Percentiles rank a stretch among this genome's conserved stretches.
Evolutionary conservation across 106 monocot genomes (phyloP).

Genomic region (Dendrobium huoshanense): DNA sequence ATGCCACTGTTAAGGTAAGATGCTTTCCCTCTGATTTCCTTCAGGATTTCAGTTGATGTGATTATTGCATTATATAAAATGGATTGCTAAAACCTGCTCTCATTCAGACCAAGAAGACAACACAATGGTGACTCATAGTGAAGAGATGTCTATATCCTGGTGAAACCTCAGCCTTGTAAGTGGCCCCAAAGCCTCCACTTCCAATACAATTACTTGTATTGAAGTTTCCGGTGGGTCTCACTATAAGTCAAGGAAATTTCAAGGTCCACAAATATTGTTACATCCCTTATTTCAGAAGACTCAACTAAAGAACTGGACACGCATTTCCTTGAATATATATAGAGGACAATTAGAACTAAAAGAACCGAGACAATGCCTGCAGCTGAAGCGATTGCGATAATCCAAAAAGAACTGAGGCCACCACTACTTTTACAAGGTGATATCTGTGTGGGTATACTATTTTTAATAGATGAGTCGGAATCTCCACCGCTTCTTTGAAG

Average conservation of each 20-base stretch:
- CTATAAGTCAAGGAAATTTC: constrained; percentile 81
- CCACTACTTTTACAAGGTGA: constrained; percentile 19
- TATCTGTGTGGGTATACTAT: constrained; percentile 2
- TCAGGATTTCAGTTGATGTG: too few relatives aligned
- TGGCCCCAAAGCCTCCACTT: constrained; percentile 95
- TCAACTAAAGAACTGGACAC: constrained; percentile 30
- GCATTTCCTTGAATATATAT: constrained; percentile 72
- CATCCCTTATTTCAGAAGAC: constrained; percentile 45
- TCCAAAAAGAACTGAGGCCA: constrained; percentile 63
- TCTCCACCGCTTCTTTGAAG: constrained; percentile 12
- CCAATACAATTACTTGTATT: constrained; percentile 85
- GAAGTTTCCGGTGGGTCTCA: constrained; percentile 61
- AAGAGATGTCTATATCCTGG: too few relatives aligned
- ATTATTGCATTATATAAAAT: too few relatives aligned
- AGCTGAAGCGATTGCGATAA: constrained; percentile 80
- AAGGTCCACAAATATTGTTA: constrained; percentile 68
- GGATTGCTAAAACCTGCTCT: too few relatives aligned
- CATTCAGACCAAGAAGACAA: too few relatives aligned
- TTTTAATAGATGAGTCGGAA: constrained; percentile 16
- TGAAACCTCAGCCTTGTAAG: constrained; percentile 97
- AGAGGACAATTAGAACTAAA: constrained; percentile 53
- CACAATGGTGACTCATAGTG: too few relatives aligned
- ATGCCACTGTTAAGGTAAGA: too few relatives aligned
- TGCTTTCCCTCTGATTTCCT: too few relatives aligned
- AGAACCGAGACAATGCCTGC: constrained; percentile 76